Conservation (phyloP, 169 alveolate genomes). For the Cardiosporidium cionae region DNA sequence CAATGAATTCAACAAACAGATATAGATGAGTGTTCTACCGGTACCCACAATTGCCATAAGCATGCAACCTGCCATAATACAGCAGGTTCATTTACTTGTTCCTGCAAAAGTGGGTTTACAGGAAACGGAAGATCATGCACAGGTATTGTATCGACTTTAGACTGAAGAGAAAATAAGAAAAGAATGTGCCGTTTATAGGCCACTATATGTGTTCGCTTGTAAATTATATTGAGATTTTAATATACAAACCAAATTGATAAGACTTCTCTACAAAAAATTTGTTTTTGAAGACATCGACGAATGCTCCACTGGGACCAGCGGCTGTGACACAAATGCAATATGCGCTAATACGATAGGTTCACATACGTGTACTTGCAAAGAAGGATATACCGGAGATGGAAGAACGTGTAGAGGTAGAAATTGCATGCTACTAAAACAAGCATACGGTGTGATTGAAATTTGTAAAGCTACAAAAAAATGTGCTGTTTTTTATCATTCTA, state of each 20-base stretch:
- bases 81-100: conserved; percentile 41
- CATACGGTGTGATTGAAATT: too few relatives aligned
- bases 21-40: conserved; percentile 45
- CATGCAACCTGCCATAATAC: conserved; percentile 38
- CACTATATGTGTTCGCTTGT: too few relatives aligned
- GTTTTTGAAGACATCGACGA: conserved; percentile 50
- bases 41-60: conserved; percentile 32
- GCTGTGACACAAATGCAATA: conserved; percentile 29
- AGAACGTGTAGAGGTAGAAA: conserved; percentile 10
- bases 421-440: too few relatives aligned
- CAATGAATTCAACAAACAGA: too few relatives aligned
- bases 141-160: too few relatives aligned
- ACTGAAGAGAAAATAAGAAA: too few relatives aligned
- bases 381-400: conserved; percentile 25
- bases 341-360: conserved; percentile 42
- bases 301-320: conserved; percentile 25
- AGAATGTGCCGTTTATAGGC: too few relatives aligned
- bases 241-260: too few relatives aligned
- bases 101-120: conserved; percentile 34
- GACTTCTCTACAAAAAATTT: too few relatives aligned
- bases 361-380: conserved; percentile 36
- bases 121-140: conserved; percentile 26
- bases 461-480: too few relatives aligned
- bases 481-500: too few relatives aligned
- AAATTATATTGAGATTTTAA: too few relatives aligned